Evolutionary conservation across 495 filamentous ascomycete species (phyloP).

Genomic region (Darksidea phi): DNA sequence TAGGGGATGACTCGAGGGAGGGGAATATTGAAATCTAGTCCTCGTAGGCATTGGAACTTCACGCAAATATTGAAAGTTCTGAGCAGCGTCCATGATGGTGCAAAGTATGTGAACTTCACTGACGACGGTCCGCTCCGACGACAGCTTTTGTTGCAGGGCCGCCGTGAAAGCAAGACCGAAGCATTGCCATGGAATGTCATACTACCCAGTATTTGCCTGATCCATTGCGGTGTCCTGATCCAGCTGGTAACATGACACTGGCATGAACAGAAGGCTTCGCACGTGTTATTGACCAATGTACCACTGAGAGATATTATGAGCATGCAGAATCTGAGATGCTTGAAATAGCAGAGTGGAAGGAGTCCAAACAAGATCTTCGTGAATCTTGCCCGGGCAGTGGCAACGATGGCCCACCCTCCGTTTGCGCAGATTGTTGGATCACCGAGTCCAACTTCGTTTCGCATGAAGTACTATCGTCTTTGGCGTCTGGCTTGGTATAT

Average conservation of each 20-base stretch:
- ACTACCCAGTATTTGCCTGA: not conserved
- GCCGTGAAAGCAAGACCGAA: not conserved
- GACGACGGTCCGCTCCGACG: not conserved
- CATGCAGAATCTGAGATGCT: not conserved
- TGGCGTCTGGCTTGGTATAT: too few species aligned
- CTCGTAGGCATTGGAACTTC: not conserved
- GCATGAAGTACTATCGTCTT: too few species aligned
- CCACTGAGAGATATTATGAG: not conserved
- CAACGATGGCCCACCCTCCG: too few species aligned
- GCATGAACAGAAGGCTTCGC: conserved; percentile 3
- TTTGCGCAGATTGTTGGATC: too few species aligned
- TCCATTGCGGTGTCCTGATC: conserved; percentile 1
- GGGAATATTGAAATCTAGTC: not conserved
- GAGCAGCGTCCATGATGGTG: not conserved
- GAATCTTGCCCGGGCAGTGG: too few species aligned
- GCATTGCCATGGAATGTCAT: not conserved
- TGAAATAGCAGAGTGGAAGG: not conserved
- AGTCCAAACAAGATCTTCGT: too few species aligned
- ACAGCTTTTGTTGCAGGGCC: conserved; percentile 5
- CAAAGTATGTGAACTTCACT: not conserved
- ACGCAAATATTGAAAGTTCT: not conserved
- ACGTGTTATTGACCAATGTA: not conserved
- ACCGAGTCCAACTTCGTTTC: too few species aligned
- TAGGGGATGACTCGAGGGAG: not conserved
- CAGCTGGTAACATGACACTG: conserved; percentile 3